phyloP scores from a whole-genome alignment of 257 asterid species.

The Phtheirospermum japonicum region DNA sequence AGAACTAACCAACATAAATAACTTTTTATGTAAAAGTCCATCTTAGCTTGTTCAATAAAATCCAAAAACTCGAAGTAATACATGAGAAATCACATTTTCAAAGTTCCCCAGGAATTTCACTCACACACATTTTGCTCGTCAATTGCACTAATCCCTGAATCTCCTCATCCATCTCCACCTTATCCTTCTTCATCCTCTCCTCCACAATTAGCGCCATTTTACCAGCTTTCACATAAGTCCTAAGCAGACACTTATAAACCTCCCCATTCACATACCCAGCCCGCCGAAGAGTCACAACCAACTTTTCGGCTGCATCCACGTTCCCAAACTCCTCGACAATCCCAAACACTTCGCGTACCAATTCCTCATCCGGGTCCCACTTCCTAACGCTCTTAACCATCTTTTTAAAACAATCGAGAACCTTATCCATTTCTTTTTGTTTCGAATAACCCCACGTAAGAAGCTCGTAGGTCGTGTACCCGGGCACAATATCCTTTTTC shows the following conservation, averaged over 20 bases:
- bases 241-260: conserved; percentile 63
- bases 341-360: conserved; percentile 49
- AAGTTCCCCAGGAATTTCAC: conserved; percentile 57
- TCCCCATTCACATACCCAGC: conserved; percentile 56
- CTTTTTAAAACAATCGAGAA: conserved; percentile 54
- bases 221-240: conserved; percentile 71
- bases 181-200: conserved; percentile 89
- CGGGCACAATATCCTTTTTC: conserved; percentile 46
- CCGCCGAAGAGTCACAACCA: conserved; percentile 52
- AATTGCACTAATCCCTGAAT: conserved; percentile 47
- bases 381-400: conserved; percentile 61
- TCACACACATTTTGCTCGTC: conserved; percentile 66
- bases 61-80: too few relatives aligned
- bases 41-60: too few relatives aligned
- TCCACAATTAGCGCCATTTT: conserved; percentile 72
- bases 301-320: conserved; percentile 64
- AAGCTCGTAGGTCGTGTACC: conserved; percentile 92
- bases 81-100: conserved; percentile 21
- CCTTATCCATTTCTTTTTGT: conserved; percentile 44
- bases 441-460: conserved; percentile 78
- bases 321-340: conserved; percentile 64
- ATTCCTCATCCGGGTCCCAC: conserved; percentile 70
- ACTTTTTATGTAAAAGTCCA: too few relatives aligned
- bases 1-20: too few relatives aligned
- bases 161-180: conserved; percentile 58